A percentile compares a stretch with the other conserved stretches of the same genome.
These are phyloP conservation scores for Claviceps purpurea DNA, from an alignment of 2,329 filamentous ascomycete genomes.

Conservation along the genomic window DNA sequence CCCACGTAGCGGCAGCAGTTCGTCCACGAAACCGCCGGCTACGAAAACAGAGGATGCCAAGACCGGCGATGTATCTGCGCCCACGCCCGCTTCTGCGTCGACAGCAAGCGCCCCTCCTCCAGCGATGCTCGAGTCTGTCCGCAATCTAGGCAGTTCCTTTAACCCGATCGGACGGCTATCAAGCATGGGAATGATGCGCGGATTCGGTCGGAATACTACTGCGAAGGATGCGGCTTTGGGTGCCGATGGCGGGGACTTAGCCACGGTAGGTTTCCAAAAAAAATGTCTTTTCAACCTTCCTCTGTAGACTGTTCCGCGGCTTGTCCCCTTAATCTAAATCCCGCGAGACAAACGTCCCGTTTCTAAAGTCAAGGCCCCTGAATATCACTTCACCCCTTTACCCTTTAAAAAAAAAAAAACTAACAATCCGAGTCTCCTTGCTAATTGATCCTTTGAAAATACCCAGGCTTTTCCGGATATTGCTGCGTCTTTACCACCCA, in stretches of 20 bases:
- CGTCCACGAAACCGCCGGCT: slow-evolving; percentile 44
- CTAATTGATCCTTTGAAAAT: neutral
- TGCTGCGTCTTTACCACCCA: slow-evolving; percentile 39
- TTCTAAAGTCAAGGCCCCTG: no score
- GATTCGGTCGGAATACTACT: slow-evolving; percentile 50
- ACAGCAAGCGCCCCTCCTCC: slow-evolving; percentile 43
- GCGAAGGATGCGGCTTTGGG: slow-evolving; percentile 24
- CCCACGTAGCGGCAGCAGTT: slow-evolving; percentile 43
- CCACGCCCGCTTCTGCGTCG: slow-evolving; percentile 16
- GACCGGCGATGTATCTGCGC: slow-evolving; percentile 7
- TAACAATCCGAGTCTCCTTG: no score
- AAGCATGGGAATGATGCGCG: slow-evolving; percentile 58
- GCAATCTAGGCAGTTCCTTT: slow-evolving; percentile 64
- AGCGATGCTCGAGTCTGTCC: slow-evolving; percentile 65
- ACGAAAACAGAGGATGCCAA: slow-evolving; percentile 30
- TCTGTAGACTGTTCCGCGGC: no score
- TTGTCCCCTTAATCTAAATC: no score
- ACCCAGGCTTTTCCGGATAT: slow-evolving; percentile 47
- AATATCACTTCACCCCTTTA: no score
- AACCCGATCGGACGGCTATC: slow-evolving; percentile 74
- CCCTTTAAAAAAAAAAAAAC: neutral
- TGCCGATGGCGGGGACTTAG: slow-evolving; percentile 41
- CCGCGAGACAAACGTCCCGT: no score
- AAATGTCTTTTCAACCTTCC: no score
- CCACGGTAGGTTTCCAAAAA: slow-evolving; percentile 31